These are phyloP conservation scores for Barnettozyma salicaria DNA, from an alignment of 805 yeast genomes.

Conservation along the genomic window DNA sequence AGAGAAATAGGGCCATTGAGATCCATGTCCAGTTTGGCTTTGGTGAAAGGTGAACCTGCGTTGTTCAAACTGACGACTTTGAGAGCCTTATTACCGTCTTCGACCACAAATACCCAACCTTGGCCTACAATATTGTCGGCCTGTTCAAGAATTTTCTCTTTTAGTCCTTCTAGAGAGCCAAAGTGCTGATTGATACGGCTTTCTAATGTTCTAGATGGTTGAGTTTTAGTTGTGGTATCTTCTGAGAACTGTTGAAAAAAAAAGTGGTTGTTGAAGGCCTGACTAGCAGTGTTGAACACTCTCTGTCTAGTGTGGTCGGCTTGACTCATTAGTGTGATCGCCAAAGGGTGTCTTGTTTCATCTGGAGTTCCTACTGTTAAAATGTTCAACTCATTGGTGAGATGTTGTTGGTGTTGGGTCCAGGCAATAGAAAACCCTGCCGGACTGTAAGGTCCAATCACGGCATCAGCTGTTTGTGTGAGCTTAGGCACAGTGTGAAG, in stretches of 20 bases:
- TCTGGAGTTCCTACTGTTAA: slow-evolving; percentile 72
- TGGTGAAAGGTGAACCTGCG: slow-evolving; percentile 73
- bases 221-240: slow-evolving; percentile 16
- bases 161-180: slow-evolving; percentile 27
- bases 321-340: slow-evolving; percentile 61
- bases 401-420: slow-evolving; percentile 69
- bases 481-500: slow-evolving; percentile 60
- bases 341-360: slow-evolving; percentile 72
- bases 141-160: slow-evolving; percentile 11
- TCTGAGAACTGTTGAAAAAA: slow-evolving; percentile 58
- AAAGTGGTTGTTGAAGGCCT: slow-evolving; percentile 87
- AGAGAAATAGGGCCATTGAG: slow-evolving; percentile 64
- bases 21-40: slow-evolving; percentile 67
- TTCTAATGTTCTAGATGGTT: slow-evolving; percentile 33
- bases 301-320: slow-evolving; percentile 59
- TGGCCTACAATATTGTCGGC: slow-evolving; percentile 36
- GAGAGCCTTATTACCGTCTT: slow-evolving; percentile 53
- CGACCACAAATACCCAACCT: slow-evolving; percentile 78
- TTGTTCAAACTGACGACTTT: slow-evolving; percentile 53
- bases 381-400: slow-evolving; percentile 53
- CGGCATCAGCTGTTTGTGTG: slow-evolving; percentile 32
- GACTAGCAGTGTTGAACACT: slow-evolving; percentile 84
- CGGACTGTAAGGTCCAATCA: slow-evolving; percentile 53
- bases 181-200: slow-evolving; percentile 33
- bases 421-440: slow-evolving; percentile 70